phyloP scores from a whole-genome alignment of 2,329 filamentous ascomycete species.

The Dactylonectria estremocensis region DNA sequence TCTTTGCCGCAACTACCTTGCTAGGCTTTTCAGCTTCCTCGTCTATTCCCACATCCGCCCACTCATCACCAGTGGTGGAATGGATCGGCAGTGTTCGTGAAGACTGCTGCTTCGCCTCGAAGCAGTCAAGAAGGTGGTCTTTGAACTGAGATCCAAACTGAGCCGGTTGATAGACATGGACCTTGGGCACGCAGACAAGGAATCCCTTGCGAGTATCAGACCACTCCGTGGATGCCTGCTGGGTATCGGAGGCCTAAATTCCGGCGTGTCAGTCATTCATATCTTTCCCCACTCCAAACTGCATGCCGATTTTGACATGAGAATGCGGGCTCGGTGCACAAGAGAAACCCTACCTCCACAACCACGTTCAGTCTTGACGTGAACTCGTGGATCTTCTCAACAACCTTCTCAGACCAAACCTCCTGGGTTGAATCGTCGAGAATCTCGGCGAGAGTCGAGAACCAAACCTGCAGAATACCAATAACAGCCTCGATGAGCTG shows the following conservation, averaged over 20 bases:
- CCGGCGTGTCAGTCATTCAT: background rate
- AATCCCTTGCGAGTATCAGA: slow-evolving; percentile 55
- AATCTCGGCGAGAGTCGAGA: slow-evolving; percentile 56
- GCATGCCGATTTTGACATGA: background rate
- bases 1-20: background rate
- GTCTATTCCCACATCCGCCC: slow-evolving; percentile 60
- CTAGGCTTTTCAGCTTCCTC: slow-evolving; percentile 29
- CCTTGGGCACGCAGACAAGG: slow-evolving; percentile 56
- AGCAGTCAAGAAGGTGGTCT: slow-evolving; percentile 54
- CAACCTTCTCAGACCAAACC: slow-evolving; percentile 59
- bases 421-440: slow-evolving; percentile 59
- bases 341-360: slow-evolving; percentile 53
- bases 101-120: slow-evolving; percentile 46
- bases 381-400: slow-evolving; percentile 53
- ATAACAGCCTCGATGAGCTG: slow-evolving; percentile 57
- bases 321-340: background rate
- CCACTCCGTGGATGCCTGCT: slow-evolving; percentile 56
- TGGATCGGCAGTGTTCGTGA: slow-evolving; percentile 34
- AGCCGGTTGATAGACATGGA: slow-evolving; percentile 47
- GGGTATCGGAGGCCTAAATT: slow-evolving; percentile 41
- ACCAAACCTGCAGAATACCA: slow-evolving; percentile 58
- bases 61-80: slow-evolving; percentile 56
- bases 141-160: slow-evolving; percentile 57
- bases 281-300: background rate
- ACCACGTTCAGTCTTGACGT: slow-evolving; percentile 51